Evolutionary conservation across 2,329 filamentous ascomycete species (phyloP).

Genomic region (Neopestalotiopsis clavispora): DNA sequence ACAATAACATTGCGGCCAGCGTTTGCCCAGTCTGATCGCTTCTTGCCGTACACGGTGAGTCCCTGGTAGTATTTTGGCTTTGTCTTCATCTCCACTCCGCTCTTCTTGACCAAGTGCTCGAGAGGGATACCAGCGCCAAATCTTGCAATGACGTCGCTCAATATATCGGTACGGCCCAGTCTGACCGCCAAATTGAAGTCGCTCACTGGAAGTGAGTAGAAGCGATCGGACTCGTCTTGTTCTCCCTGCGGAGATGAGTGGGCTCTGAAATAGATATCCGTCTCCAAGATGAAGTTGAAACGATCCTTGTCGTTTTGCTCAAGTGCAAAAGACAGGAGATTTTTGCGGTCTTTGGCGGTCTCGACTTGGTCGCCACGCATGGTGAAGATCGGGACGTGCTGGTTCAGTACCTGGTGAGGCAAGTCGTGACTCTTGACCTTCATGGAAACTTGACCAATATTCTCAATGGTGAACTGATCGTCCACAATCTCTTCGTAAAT

Average conservation of each 20-base stretch:
- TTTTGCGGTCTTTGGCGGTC: conserved; percentile 28
- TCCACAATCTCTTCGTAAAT: conserved; percentile 63
- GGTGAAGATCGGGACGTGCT: conserved; percentile 39
- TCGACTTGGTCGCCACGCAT: conserved; percentile 35
- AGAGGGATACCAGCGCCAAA: conserved; percentile 74
- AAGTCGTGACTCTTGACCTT: conserved; percentile 68
- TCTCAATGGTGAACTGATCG: conserved; percentile 75
- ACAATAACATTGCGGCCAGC: conserved; percentile 56
- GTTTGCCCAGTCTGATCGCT: conserved; percentile 75
- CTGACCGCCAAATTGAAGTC: conserved; percentile 51
- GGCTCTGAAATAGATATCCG: conserved; percentile 50
- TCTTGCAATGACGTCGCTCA: conserved; percentile 68
- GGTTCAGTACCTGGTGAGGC: conserved; percentile 58
- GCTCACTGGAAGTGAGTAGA: conserved; percentile 44
- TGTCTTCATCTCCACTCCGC: conserved; percentile 64
- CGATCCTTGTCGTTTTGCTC: conserved; percentile 56
- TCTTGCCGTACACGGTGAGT: conserved; percentile 62
- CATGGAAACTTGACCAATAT: conserved; percentile 71
- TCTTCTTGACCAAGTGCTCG: conserved; percentile 67
- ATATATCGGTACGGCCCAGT: conserved; percentile 57
- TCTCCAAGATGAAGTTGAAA: conserved; percentile 62
- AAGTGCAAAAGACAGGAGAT: conserved; percentile 52
- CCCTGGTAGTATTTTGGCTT: conserved; percentile 66
- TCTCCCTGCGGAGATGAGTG: conserved; percentile 40
- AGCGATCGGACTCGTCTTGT: conserved; percentile 35